Base-by-base conservation (phyloP, 257 asterid species). In the Capsicum pubescens region DNA sequence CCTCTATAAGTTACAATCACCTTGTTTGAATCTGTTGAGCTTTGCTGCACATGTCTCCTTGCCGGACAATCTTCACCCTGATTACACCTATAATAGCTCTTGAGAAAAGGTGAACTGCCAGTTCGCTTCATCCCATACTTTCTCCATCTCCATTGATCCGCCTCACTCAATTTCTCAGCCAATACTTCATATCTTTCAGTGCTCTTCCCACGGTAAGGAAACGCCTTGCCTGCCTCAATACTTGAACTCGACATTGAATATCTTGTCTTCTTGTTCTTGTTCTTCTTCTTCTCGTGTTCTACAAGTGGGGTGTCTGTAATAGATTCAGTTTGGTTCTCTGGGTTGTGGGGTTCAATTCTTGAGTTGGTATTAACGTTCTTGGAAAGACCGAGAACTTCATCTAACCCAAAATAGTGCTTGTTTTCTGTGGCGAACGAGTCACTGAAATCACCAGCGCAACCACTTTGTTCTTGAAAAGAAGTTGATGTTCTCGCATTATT, bases 61-160 rank as follows among this genome's bases (percentile, higher is more conserved):
- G 84, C 84, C 3, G 84, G 84, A 72, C 84, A 82, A 15, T 82
- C 50, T 9, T 54, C 16, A 70, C 9, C 80, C 48, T 68, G 68
- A 32, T 66, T 82, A 21, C 84, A 82, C 54, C 80, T 50, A 72
- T 54, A 82, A 19, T 82, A 82, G 80, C 80, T 67, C 68, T 82
- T 82, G 12, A 21, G 35, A 32, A 66, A 58, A 8, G 84, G 66
- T 9, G 80, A 82, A 54, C 54, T 57, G 17, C 55, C 11, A 3
- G 78, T 58, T 72, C 11, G 42, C 84, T 82, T 82, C 84, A 14
- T 82, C 16, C 84, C 84, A 54, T 82, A 82, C 84, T 68, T 82
- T 14, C 21, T 26, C 84, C 84, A 82, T 36, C 32, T 42, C 84
- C 84, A 82, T 67, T 72, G 68, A 13, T 82, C 84, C 15, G 80